These are phyloP conservation scores for Leucocoprinus leucothites DNA, from an alignment of 768 basidiomycete species.

Conservation along the genomic window DNA sequence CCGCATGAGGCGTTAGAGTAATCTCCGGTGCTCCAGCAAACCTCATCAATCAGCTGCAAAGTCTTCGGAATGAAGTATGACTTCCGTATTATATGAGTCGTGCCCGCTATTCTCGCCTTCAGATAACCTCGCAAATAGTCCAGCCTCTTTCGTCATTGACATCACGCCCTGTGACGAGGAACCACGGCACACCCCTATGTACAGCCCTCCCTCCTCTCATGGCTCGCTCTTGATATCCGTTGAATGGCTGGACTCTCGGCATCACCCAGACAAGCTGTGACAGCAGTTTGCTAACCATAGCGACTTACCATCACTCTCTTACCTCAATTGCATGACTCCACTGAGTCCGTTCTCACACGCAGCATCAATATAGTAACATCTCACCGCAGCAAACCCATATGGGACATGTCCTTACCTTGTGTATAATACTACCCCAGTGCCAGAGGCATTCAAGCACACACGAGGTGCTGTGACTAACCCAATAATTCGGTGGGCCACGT, in stretches of 20 bases:
- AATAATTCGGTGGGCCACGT: neutral
- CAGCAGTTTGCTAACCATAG: conserved; percentile 5
- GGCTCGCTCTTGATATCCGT: neutral
- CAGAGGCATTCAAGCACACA: neutral
- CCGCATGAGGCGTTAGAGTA: conserved; percentile 4
- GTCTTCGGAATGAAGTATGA: neutral
- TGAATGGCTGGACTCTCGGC: neutral
- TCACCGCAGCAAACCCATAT: conserved; percentile 12
- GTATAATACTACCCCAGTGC: neutral
- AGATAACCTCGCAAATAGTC: neutral
- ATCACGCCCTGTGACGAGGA: neutral
- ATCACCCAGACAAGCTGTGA: conserved; percentile 8
- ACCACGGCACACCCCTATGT: neutral
- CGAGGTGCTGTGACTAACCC: neutral
- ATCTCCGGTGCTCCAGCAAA: conserved; percentile 5
- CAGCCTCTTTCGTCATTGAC: neutral
- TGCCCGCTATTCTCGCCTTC: neutral
- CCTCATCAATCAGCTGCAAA: neutral
- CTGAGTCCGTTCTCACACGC: conserved; percentile 3
- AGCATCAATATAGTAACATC: conserved; percentile 1
- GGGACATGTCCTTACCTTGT: neutral
- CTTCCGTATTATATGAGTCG: neutral
- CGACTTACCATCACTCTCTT: neutral
- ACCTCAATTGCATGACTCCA: conserved; percentile 4
- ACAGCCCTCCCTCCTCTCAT: neutral